Percentiles rank a stretch among this genome's conserved stretches.
phyloP scores from a whole-genome alignment of 1,284 basidiomycete genomes.

The Nidula niveotomentosa region DNA sequence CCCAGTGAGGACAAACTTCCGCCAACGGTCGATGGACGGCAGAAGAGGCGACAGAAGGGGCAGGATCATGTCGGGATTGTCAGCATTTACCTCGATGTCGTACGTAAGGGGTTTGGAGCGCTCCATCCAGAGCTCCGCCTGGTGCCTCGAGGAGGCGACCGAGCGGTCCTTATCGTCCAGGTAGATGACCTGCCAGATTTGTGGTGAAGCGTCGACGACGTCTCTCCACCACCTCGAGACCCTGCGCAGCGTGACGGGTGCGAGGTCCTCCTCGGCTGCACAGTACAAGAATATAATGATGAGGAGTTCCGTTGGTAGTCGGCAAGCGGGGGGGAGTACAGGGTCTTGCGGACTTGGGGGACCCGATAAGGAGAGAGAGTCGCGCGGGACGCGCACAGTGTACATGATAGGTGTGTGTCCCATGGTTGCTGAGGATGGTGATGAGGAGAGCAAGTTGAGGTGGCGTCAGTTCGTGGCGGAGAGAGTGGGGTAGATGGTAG shows the following conservation, averaged over 20 bases:
- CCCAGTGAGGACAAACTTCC: constrained; percentile 41
- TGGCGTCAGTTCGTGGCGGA: neutral
- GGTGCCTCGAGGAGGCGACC: constrained; percentile 35
- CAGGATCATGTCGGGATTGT: constrained; percentile 50
- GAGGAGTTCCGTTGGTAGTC: constrained; percentile 61
- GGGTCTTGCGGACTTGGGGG: neutral
- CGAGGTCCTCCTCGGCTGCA: constrained; percentile 37
- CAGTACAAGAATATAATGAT: constrained; percentile 58
- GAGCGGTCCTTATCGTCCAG: constrained; percentile 41
- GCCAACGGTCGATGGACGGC: constrained; percentile 52
- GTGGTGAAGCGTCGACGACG: constrained; percentile 48
- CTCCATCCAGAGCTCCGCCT: constrained; percentile 52
- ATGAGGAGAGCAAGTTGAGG: neutral
- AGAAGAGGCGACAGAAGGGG: constrained; percentile 64
- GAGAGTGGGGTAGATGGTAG: neutral
- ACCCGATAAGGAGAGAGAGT: neutral
- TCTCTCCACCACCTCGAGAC: constrained; percentile 58
- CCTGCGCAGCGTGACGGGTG: constrained; percentile 43
- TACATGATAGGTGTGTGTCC: neutral
- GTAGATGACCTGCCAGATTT: constrained; percentile 57
- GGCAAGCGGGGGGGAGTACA: constrained; percentile 15
- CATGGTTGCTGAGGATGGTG: neutral
- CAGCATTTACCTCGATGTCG: constrained; percentile 50
- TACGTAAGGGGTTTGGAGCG: constrained; percentile 53
- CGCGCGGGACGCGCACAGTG: neutral